Conservation (phyloP, 257 asterid species). For the Solanum appendiculatum region DNA sequence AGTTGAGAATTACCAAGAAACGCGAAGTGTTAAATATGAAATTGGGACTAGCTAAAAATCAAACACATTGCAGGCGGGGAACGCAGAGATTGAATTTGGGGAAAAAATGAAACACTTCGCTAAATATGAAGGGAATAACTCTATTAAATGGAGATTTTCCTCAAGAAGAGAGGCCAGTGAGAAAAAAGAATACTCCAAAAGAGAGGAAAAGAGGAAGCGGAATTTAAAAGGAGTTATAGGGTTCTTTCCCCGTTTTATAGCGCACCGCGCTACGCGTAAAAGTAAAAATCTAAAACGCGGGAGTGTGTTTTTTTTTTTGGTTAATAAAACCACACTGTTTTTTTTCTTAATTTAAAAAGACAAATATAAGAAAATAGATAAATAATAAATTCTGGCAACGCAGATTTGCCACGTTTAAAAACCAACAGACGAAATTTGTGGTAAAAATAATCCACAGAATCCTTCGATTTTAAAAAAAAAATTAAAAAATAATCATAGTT, state of each 20-base stretch:
- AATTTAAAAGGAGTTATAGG: not conserved
- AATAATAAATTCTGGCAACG: no score
- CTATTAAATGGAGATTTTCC: not conserved
- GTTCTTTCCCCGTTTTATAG: not conserved
- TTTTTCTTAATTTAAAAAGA: not conserved
- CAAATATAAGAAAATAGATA: not conserved
- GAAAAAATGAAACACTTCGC: not conserved
- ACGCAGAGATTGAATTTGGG: not conserved
- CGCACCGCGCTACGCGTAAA: not conserved
- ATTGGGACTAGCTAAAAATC: no score
- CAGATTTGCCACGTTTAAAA: not conserved
- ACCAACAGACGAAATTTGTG: not conserved
- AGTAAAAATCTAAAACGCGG: not conserved
- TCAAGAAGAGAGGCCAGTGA: not conserved
- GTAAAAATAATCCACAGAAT: no score
- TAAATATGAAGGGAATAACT: not conserved
- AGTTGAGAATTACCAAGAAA: no score
- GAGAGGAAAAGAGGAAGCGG: not conserved
- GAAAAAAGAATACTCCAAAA: no score
- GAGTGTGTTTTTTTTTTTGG: not conserved
- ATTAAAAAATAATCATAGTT: not conserved
- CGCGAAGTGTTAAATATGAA: no score
- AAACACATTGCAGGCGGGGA: not conserved
- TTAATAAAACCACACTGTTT: not conserved
- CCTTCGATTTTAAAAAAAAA: no score